Conservation (phyloP, 768 basidiomycete species). For the Tulasnella sp. region DNA sequence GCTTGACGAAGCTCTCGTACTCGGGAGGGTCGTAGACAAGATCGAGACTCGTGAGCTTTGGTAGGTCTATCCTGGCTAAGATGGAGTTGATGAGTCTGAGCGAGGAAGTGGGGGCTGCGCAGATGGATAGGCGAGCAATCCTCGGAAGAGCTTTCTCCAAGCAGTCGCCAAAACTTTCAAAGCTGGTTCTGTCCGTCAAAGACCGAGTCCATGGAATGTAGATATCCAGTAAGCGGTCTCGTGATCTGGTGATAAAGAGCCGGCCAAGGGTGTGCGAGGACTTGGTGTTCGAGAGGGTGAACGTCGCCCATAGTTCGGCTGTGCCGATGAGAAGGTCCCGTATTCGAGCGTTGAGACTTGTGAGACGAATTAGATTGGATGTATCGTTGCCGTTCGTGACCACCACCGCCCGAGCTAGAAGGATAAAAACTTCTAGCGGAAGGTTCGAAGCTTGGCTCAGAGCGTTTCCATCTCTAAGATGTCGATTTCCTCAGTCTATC, state of each 20-base stretch:
- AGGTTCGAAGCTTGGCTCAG: too few relatives aligned
- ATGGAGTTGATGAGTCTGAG: neutral
- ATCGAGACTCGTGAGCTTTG: neutral
- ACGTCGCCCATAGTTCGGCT: neutral
- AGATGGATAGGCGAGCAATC: neutral
- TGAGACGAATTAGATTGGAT: neutral
- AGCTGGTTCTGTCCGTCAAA: neutral
- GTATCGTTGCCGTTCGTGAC: neutral
- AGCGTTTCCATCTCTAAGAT: too few relatives aligned
- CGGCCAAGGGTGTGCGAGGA: neutral
- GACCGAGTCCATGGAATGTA: neutral
- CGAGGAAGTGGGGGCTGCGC: neutral
- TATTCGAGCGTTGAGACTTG: neutral
- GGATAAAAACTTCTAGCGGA: neutral
- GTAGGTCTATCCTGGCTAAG: neutral
- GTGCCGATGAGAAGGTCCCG: neutral
- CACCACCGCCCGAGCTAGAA: neutral
- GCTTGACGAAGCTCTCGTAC: neutral
- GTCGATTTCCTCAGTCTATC: too few relatives aligned
- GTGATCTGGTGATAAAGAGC: neutral
- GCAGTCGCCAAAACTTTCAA: neutral
- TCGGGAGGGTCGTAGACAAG: neutral
- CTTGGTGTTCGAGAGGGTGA: neutral
- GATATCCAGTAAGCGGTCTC: neutral
- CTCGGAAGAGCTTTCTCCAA: neutral